Percentiles rank a stretch among this genome's conserved stretches.
phyloP scores from a whole-genome alignment of 345 rosid species.

The Noccaea caerulescens region DNA sequence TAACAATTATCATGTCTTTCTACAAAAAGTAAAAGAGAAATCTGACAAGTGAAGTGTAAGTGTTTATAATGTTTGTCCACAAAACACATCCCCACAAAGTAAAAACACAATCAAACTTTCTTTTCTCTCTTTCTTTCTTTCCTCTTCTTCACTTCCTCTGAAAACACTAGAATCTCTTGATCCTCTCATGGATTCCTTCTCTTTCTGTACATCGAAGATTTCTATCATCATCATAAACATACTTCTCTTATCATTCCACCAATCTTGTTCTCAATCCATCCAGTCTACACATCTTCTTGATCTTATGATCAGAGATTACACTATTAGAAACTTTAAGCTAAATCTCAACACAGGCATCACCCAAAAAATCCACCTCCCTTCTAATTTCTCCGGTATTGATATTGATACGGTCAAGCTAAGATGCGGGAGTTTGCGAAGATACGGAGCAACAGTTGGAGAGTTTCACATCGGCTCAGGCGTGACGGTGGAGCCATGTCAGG shows the following conservation, averaged over 20 bases:
- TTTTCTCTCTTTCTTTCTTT: constrained; percentile 15
- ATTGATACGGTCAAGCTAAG: constrained; percentile 41
- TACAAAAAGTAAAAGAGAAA: constrained; percentile 33
- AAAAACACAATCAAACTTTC: constrained; percentile 24
- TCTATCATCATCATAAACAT: constrained; percentile 22
- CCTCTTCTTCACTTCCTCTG: constrained; percentile 33
- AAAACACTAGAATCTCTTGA: constrained; percentile 21
- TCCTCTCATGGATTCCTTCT: constrained; percentile 42
- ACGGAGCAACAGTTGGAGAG: constrained; percentile 41
- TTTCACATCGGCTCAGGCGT: constrained; percentile 43
- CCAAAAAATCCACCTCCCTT: constrained; percentile 63
- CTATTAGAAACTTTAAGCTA: constrained; percentile 58
- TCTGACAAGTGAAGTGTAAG: constrained; percentile 30
- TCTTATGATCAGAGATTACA: constrained; percentile 77
- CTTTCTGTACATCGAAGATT: constrained; percentile 14
- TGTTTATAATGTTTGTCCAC: constrained; percentile 37
- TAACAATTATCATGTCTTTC: constrained; percentile 17
- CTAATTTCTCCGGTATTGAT: constrained; percentile 73
- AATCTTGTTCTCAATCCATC: constrained; percentile 53
- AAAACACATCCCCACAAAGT: constrained; percentile 33
- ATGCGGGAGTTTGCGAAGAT: constrained; percentile 46
- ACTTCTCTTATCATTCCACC: constrained; percentile 40
- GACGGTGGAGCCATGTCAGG: constrained; percentile 38
- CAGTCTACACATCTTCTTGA: constrained; percentile 65
- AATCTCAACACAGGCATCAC: constrained; percentile 60